Base-by-base conservation (phyloP, 352 stramenopile genomes). In the Globisporangium emineosum region DNA sequence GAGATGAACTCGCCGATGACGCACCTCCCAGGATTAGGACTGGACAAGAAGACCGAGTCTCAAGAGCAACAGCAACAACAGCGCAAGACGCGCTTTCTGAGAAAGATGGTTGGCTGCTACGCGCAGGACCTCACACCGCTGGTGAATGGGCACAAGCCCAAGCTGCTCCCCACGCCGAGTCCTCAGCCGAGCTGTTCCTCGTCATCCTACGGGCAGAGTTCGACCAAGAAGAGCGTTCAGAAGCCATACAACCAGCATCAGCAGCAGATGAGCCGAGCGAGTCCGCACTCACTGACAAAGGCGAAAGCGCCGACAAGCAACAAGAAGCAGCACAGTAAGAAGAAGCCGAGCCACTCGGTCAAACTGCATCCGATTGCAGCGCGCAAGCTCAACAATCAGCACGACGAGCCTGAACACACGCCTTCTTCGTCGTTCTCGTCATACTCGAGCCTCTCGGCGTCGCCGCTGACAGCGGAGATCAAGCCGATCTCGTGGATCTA, bases 81-180 rank as follows among this genome's bases (percentile, higher is more conserved):
- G 51, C 70, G 75, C 19, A 75, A 71, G 45, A 56, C 32, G 25
- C 54, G 51, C 35, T 59, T 52, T 15, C 21, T 55, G 4, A 62
- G 66, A 17, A 72, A 80, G 50, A 76, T 75, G 58, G 62, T 79
- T 57, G 71, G 59, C 21, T 88, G 77, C 42, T 90, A 90, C 69
- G 78, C 79, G 13, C 79, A 90, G 54, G 81, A 90, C 45, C 65
- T 90, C 15, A 79, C 79, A 5, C 81, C 79, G 13, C 70, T 90
- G 17, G 67, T 89, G 33, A 55, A 83, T 47, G 81, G 79, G 7
- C 51, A 67, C 19, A 85, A 80, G 25, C 81, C 79, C 17, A 85
- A 74, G 63, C 71, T 71, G 27, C 60, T 89, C 8, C 69, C 76
- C 0, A 56, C 76, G 15, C 67, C 73, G 12, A 71, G 70, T 17